Conservation (phyloP, 768 basidiomycete species). For the Tubosaeta sp. region DNA sequence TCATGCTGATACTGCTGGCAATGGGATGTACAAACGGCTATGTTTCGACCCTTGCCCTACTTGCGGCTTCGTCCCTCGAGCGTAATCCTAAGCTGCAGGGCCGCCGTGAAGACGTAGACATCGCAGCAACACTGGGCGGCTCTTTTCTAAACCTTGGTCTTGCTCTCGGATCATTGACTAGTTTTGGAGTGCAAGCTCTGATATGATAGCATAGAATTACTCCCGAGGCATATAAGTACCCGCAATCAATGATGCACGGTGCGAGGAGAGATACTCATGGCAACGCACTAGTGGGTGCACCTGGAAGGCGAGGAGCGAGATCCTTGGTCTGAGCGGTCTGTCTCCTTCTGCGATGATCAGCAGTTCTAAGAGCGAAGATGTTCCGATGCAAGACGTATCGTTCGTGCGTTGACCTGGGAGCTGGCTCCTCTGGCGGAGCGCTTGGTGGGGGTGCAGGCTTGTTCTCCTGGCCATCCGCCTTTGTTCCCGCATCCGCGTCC, state of each 20-base stretch:
- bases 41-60: slow-evolving; percentile 72
- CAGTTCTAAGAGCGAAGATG: slow-evolving; percentile 74
- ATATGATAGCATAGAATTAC: no score
- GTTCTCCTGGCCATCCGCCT: slow-evolving; percentile 16
- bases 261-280: background rate
- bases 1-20: slow-evolving; percentile 64
- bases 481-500: slow-evolving; percentile 33
- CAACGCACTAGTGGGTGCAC: slow-evolving; percentile 41
- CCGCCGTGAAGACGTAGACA: slow-evolving; percentile 72
- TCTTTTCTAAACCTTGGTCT: slow-evolving; percentile 79
- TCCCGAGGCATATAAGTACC: no score
- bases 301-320: slow-evolving; percentile 67
- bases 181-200: slow-evolving; percentile 59
- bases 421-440: slow-evolving; percentile 28
- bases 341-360: slow-evolving; percentile 66
- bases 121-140: slow-evolving; percentile 75
- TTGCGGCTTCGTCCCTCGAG: slow-evolving; percentile 74
- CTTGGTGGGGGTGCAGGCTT: slow-evolving; percentile 19
- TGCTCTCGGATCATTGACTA: slow-evolving; percentile 67
- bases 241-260: background rate
- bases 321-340: slow-evolving; percentile 65
- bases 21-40: slow-evolving; percentile 86
- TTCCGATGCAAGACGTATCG: slow-evolving; percentile 80
- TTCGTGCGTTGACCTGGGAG: slow-evolving; percentile 54
- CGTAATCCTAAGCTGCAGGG: slow-evolving; percentile 73